Conservation (phyloP, 2,329 filamentous ascomycete species). For the Aspergillus nomiae region DNA sequence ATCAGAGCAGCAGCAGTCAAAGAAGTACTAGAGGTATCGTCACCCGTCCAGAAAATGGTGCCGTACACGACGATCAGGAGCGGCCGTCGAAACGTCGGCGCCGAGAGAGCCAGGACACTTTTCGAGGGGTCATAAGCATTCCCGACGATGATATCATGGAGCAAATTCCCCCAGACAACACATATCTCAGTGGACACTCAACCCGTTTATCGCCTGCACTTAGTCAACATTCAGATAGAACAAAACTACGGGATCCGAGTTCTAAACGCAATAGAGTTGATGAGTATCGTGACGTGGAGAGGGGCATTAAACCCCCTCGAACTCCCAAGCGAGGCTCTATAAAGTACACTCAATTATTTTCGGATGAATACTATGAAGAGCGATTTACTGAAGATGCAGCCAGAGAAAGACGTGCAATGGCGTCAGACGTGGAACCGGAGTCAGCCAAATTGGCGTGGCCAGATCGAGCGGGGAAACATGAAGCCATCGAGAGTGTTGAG, state of each 20-base stretch:
- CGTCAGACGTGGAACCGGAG: background rate
- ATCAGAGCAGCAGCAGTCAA: constrained; percentile 6
- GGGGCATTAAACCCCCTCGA: constrained; percentile 12
- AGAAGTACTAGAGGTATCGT: constrained; percentile 4
- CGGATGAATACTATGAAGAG: constrained; percentile 23
- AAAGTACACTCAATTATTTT: constrained; percentile 3
- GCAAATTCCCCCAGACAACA: constrained; percentile 5
- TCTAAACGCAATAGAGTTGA: constrained; percentile 1
- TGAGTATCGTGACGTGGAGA: constrained; percentile 27
- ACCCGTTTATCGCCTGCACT: constrained; percentile 23
- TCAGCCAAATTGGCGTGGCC: background rate
- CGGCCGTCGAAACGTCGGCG: constrained; percentile 35
- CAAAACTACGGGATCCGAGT: background rate
- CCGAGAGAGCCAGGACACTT: constrained; percentile 17
- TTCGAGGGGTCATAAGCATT: constrained; percentile 13
- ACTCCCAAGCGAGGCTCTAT: constrained; percentile 9
- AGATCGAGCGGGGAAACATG: constrained; percentile 5
- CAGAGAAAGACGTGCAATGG: constrained; percentile 23
- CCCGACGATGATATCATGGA: constrained; percentile 23
- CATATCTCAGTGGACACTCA: constrained; percentile 11
- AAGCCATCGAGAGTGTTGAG: constrained; percentile 21
- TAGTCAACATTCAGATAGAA: constrained; percentile 19
- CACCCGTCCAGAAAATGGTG: constrained; percentile 13
- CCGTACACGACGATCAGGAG: constrained; percentile 20
- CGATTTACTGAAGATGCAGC: constrained; percentile 27